Conservation (phyloP, 208 protist genomes). For the Acanthamoeba royreba region DNA sequence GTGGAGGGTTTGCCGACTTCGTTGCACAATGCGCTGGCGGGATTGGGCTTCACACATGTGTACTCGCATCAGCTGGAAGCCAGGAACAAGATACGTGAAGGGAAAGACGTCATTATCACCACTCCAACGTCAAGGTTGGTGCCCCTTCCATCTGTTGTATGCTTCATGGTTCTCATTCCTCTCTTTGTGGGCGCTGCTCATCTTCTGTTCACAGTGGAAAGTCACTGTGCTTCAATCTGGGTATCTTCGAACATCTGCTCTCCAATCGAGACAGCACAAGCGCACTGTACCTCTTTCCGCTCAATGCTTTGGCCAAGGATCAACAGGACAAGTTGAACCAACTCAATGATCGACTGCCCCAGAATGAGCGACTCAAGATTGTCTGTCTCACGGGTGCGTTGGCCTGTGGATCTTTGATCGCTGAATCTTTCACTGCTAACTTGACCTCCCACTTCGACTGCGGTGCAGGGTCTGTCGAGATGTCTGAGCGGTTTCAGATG, state of each 20-base stretch:
- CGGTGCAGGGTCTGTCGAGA: neutral
- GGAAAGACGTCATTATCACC: neutral
- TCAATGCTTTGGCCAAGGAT: neutral
- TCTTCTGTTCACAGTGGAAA: too few species aligned
- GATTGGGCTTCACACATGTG: neutral
- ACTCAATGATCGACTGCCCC: neutral
- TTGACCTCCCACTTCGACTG: neutral
- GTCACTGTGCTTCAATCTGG: neutral
- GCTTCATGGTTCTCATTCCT: neutral
- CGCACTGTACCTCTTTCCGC: neutral
- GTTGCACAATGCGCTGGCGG: neutral
- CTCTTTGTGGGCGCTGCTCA: too few species aligned
- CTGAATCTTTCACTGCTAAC: too few species aligned
- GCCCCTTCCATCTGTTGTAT: neutral
- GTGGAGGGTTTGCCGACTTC: neutral
- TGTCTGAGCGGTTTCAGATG: neutral
- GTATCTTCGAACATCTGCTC: neutral
- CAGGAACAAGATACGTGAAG: neutral
- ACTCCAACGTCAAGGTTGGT: neutral
- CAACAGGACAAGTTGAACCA: neutral
- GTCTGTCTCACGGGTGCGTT: neutral
- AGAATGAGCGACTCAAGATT: neutral
- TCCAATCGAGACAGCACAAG: neutral
- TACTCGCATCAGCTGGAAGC: neutral
- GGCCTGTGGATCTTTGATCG: neutral